Percentiles rank a stretch among this genome's conserved stretches.
These are phyloP conservation scores for Stentor roeselii DNA, from an alignment of 73 alveolate species.

Conservation along the genomic window DNA sequence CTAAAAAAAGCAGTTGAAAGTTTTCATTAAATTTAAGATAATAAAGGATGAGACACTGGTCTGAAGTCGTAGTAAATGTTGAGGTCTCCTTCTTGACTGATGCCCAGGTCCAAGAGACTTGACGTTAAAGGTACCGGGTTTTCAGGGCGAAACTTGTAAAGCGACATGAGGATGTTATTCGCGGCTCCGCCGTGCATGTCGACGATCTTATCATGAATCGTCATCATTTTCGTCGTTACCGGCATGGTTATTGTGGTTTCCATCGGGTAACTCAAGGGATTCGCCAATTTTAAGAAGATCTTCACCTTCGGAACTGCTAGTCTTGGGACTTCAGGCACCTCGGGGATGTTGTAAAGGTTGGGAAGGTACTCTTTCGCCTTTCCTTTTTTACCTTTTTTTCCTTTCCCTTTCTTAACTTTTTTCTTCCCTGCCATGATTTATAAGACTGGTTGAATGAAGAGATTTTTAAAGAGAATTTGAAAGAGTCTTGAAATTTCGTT, in stretches of 20 bases:
- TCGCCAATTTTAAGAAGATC: not conserved
- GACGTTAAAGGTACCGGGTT: not conserved
- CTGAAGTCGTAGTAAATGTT: not conserved
- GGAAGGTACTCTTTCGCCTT: not conserved
- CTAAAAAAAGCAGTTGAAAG: too few species aligned
- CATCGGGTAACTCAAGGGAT: constrained; percentile 16
- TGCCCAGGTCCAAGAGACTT: constrained; percentile 14
- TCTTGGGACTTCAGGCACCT: constrained; percentile 13
- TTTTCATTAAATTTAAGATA: not conserved
- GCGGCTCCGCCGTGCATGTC: constrained; percentile 18
- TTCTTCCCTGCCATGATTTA: constrained; percentile 15
- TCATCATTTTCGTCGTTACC: constrained; percentile 3
- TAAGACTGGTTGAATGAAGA: not conserved
- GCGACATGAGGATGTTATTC: not conserved
- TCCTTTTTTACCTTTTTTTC: constrained; percentile 8
- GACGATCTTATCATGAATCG: not conserved
- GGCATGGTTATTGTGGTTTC: not conserved
- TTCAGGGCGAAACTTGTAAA: not conserved
- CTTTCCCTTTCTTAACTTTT: constrained; percentile 13
- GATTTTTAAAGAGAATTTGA: too few species aligned
- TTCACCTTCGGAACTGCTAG: not conserved
- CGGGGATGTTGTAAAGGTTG: constrained; percentile 3
- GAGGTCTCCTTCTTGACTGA: constrained; percentile 6
- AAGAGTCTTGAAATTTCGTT: too few species aligned
- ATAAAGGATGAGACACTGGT: constrained; percentile 20